Evolutionary conservation across 176 grass and related monocot species (phyloP), one percentile per base, ranked within the genome.

Genomic region (Carex kokanica): DNA sequence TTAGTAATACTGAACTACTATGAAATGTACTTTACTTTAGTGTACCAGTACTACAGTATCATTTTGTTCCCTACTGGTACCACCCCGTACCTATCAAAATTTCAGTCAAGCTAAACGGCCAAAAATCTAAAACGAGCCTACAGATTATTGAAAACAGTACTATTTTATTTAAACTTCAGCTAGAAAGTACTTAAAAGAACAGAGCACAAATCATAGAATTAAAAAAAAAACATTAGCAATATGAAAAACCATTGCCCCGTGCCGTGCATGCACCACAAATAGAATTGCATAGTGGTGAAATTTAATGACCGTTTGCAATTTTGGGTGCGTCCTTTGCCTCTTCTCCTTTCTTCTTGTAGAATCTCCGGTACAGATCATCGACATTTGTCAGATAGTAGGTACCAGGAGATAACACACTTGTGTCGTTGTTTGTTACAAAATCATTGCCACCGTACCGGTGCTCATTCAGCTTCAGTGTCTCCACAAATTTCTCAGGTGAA

Each of bases 341-440:
- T 2, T 51, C 51, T 0, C 55, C 62, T 80, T 91, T 92, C 84
- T 87, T 88, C 49, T 87, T 69, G 32, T 94, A 94, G 70, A 87
- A 94, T 62, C 92, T 92, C 58, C 94, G 82, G 71, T 92, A 97
- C 94, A 97, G 88, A 17, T 83, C 83, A 78, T 97, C 95, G 3
- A 97, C 90, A 62, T 92, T 91, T n/a, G 90, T 88, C 58, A 97
- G 90, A 34, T 88, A 97, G 66, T 91, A 94, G 57, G 95, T 89
- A 81, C 87, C 95, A 85, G 85, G 73, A 83, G 87, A 81, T 77
- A 94, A 29, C 74, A 97, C 79, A 47, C 87, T 91, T 43, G 84
- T 92, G 29, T 94, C 88, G 59, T 82, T 64, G 78, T 49, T 92
- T 86, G 88, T 94, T 79, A 87, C 85, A 65, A 97, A 97, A 81